Conservation (phyloP, 768 basidiomycete genomes). For the Hericium rajendrae region DNA sequence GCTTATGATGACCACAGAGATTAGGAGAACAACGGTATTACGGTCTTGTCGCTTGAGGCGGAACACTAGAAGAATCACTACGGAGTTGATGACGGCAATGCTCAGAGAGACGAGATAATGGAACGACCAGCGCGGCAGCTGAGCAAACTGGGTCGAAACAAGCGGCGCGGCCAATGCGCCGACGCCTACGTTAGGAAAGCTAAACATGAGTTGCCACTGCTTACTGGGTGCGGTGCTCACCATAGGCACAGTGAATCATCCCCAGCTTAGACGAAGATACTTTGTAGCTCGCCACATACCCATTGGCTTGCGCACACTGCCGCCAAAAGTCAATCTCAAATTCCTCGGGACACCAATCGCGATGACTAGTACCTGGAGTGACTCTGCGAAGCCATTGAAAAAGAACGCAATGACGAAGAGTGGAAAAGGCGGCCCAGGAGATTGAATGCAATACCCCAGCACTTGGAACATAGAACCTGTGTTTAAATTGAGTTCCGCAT, state of each 20-base stretch:
- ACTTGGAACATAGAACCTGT: conserved; percentile 13
- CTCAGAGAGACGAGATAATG: background rate
- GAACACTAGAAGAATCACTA: conserved; percentile 18
- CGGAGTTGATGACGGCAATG: conserved; percentile 17
- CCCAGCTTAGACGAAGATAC: background rate
- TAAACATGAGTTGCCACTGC: background rate
- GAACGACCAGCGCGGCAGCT: conserved; percentile 26
- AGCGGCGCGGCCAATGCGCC: conserved; percentile 44
- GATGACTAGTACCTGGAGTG: conserved; percentile 7
- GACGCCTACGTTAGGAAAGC: conserved; percentile 18
- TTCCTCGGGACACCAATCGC: background rate
- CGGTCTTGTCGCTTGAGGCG: conserved; percentile 22
- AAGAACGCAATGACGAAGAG: conserved; percentile 13
- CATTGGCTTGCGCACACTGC: background rate
- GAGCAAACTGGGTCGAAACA: conserved; percentile 43
- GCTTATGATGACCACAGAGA: conserved; percentile 6
- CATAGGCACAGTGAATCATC: background rate
- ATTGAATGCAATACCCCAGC: conserved; percentile 13
- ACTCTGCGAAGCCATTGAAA: conserved; percentile 14
- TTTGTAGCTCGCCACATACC: conserved; percentile 2
- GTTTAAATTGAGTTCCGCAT: background rate
- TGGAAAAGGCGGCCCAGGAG: conserved; percentile 19
- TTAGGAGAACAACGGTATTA: conserved; percentile 13
- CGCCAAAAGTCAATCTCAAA: background rate
- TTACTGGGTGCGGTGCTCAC: background rate